phyloP scores from a whole-genome alignment of 768 basidiomycete genomes.

The Boletus rubescentipes region DNA sequence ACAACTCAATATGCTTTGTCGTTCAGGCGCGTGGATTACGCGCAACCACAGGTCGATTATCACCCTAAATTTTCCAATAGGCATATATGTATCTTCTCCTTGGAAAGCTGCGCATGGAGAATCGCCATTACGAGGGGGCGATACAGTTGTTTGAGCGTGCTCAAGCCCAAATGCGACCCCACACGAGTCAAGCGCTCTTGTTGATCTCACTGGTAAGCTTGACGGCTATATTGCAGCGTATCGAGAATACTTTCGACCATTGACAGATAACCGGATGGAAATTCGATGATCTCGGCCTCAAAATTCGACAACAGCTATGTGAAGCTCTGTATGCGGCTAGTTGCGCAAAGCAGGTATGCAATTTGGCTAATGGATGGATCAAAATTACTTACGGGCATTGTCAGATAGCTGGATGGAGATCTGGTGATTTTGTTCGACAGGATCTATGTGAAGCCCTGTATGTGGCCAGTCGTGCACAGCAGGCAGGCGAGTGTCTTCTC shows the following conservation, averaged over 20 bases:
- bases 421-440: too few relatives aligned
- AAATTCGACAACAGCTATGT: not conserved
- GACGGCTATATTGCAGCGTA: not conserved
- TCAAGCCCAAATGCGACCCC: not conserved
- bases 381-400: too few relatives aligned
- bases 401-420: too few relatives aligned
- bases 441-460: too few relatives aligned
- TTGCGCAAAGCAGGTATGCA: too few relatives aligned
- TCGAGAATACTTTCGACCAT: not conserved
- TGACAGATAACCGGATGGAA: slow-evolving; percentile 12
- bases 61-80: not conserved
- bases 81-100: not conserved
- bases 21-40: not conserved
- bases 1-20: not conserved
- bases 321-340: too few relatives aligned
- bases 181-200: not conserved
- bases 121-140: not conserved
- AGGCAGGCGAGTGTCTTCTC: not conserved
- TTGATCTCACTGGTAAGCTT: not conserved
- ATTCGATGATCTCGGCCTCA: not conserved
- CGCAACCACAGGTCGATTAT: not conserved
- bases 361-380: too few relatives aligned
- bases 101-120: not conserved
- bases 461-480: not conserved
- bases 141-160: not conserved